Conservation (phyloP, 202 grass and related monocot genomes). For the Thinopyrum obtusiflorum region DNA sequence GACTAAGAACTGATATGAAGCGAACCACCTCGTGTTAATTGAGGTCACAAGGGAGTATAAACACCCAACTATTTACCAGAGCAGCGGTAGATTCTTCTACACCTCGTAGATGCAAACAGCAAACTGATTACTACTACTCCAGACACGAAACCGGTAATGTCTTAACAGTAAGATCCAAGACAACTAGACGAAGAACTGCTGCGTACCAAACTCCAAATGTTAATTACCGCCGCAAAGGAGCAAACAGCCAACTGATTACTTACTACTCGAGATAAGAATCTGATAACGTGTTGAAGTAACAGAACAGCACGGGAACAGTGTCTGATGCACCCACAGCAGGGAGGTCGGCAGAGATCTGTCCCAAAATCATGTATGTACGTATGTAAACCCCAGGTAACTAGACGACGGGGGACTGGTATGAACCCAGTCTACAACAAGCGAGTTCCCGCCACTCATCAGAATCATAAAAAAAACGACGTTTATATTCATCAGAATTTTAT, state of each 20-base stretch:
- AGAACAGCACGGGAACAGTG: not conserved
- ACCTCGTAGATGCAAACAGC: too few species aligned
- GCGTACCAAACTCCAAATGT: not conserved
- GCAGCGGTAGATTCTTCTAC: too few species aligned
- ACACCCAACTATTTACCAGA: not conserved
- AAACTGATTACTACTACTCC: too few species aligned
- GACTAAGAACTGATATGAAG: not conserved
- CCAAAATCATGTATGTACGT: not conserved
- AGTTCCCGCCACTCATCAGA: not conserved
- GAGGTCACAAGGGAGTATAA: not conserved
- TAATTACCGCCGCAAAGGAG: not conserved
- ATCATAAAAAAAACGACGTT: not conserved
- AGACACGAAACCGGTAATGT: too few species aligned
- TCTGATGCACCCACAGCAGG: too few species aligned
- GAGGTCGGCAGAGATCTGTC: fast-evolving
- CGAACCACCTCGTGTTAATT: not conserved
- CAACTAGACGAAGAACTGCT: too few species aligned
- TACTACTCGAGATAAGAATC: not conserved
- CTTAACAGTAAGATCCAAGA: not conserved
- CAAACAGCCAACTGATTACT: not conserved
- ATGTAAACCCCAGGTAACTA: too few species aligned
- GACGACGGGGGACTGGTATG: too few species aligned
- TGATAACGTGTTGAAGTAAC: not conserved
- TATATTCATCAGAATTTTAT: not conserved
- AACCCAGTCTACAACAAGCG: too few species aligned